Evolutionary conservation across 768 basidiomycete species (phyloP).

Genomic region (Lenzites betulinus): DNA sequence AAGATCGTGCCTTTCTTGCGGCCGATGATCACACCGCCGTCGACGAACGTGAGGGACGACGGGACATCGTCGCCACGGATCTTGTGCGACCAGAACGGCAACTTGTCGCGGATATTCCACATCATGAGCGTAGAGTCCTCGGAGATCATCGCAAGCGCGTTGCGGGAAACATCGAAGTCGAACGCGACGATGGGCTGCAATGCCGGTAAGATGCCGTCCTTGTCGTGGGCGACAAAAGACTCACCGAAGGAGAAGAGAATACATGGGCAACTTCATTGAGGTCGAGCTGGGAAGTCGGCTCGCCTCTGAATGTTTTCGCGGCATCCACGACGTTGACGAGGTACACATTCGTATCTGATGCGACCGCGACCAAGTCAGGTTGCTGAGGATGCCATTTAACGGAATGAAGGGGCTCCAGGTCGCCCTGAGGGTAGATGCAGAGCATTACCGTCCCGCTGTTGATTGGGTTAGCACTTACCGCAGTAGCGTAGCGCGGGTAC

Average conservation of each 20-base stretch:
- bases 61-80: conserved; percentile 80
- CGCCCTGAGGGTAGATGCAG: conserved; percentile 65
- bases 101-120: conserved; percentile 79
- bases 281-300: conserved; percentile 68
- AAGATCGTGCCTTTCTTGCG: conserved; percentile 83
- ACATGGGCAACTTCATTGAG: conserved; percentile 68
- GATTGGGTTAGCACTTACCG: conserved; percentile 4
- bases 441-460: conserved; percentile 65
- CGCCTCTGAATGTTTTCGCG: conserved; percentile 58
- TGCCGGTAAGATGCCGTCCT: neutral
- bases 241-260: conserved; percentile 70
- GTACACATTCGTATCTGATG: conserved; percentile 74
- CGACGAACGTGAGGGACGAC: conserved; percentile 83
- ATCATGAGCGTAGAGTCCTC: conserved; percentile 79
- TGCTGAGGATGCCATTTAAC: conserved; percentile 92
- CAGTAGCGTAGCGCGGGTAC: conserved; percentile 34
- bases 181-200: conserved; percentile 78
- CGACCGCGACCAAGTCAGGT: conserved; percentile 78
- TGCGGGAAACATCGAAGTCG: conserved; percentile 79
- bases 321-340: conserved; percentile 71
- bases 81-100: conserved; percentile 74
- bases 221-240: conserved; percentile 28
- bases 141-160: conserved; percentile 78
- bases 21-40: conserved; percentile 83
- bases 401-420: conserved; percentile 65